phyloP scores from a whole-genome alignment of 306 rosid genomes.

The Quercus alba region DNA sequence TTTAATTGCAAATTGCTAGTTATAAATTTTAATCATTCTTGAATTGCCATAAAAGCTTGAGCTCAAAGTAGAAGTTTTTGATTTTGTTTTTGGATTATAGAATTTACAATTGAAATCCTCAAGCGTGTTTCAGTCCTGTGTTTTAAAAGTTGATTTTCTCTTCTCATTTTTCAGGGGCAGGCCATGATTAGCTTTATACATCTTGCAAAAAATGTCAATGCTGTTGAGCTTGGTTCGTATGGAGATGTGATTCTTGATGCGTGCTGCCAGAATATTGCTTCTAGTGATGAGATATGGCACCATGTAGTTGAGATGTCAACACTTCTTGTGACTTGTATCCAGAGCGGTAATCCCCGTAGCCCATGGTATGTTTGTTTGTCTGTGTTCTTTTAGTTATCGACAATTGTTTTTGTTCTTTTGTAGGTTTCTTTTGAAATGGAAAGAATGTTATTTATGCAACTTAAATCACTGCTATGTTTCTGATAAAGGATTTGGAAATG shows the following conservation, averaged over 20 bases:
- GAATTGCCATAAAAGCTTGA: too few relatives aligned
- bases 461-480: constrained; percentile 1
- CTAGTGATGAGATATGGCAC: constrained; percentile 79
- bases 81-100: too few relatives aligned
- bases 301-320: constrained; percentile 76
- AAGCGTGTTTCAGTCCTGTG: too few relatives aligned
- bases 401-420: not conserved
- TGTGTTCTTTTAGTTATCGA: constrained; percentile 6
- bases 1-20: too few relatives aligned
- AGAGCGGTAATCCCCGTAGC: constrained; percentile 81
- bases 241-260: constrained; percentile 90
- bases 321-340: constrained; percentile 57
- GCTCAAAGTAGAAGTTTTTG: too few relatives aligned
- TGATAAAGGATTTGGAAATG: not conserved
- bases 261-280: constrained; percentile 88
- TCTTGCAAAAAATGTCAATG: constrained; percentile 61
- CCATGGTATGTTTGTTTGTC: constrained; percentile 54
- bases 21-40: too few relatives aligned
- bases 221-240: constrained; percentile 59
- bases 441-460: constrained; percentile 15
- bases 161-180: constrained; percentile 61
- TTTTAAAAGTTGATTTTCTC: not conserved
- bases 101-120: too few relatives aligned
- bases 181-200: constrained; percentile 69
- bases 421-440: constrained; percentile 19